Percentiles rank a stretch among this genome's conserved stretches.
These are phyloP conservation scores for Ogataea allantospora DNA, from an alignment of 805 yeast species.

Conservation along the genomic window DNA sequence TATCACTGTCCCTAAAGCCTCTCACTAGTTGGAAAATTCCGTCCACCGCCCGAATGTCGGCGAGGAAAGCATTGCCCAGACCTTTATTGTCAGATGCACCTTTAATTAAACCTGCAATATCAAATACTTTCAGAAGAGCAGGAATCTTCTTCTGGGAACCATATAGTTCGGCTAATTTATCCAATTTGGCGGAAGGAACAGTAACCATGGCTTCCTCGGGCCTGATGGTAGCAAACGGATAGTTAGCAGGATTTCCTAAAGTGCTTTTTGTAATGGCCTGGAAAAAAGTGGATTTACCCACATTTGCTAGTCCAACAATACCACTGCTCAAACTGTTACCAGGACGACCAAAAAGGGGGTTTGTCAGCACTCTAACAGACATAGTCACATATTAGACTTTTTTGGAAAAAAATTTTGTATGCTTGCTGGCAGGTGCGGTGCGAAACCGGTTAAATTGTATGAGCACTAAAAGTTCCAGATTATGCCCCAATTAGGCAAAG, in stretches of 20 bases:
- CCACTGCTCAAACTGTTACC: conserved; percentile 41
- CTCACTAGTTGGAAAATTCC: conserved; percentile 70
- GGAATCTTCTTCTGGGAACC: conserved; percentile 51
- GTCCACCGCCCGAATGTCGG: conserved; percentile 68
- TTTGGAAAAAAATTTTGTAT: not conserved
- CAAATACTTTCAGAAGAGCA: conserved; percentile 56
- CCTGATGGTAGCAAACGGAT: conserved; percentile 76
- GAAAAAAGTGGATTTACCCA: conserved; percentile 57
- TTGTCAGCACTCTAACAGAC: conserved; percentile 3
- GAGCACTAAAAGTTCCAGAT: too few species aligned
- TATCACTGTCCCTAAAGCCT: conserved; percentile 61
- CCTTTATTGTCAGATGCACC: conserved; percentile 69
- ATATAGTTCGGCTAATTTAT: conserved; percentile 46
- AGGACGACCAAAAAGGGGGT: conserved; percentile 33
- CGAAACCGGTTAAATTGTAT: too few species aligned
- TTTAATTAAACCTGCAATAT: conserved; percentile 68
- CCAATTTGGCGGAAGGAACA: conserved; percentile 51
- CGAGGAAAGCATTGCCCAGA: conserved; percentile 68
- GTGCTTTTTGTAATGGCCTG: conserved; percentile 60
- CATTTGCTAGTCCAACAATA: conserved; percentile 65
- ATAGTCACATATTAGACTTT: too few species aligned
- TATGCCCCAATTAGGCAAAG: too few species aligned
- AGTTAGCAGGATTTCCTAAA: conserved; percentile 66
- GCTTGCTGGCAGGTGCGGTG: too few species aligned
- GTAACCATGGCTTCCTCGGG: conserved; percentile 63